phyloP scores from a whole-genome alignment of 345 rosid species.

The Hibiscus mutabilis region DNA sequence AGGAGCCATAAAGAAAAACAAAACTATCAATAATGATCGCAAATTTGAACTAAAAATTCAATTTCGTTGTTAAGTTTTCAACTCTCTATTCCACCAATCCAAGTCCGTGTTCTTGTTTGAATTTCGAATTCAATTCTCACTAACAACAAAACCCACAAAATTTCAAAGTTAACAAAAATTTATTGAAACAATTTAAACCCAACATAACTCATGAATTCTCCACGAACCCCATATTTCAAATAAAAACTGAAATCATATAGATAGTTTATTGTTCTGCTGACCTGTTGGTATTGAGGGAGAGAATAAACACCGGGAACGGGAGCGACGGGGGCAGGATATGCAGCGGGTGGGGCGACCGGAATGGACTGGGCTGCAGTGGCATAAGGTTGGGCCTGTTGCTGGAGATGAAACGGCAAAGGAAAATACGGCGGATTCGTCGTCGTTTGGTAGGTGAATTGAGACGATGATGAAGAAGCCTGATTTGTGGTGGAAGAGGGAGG shows the following conservation, averaged over 20 bases:
- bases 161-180: neutral
- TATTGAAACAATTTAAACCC: neutral
- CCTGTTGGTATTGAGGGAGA: slow-evolving; percentile 84
- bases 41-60: neutral
- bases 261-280: neutral
- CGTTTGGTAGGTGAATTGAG: slow-evolving; percentile 9
- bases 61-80: neutral
- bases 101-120: neutral
- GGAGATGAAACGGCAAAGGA: slow-evolving; percentile 15
- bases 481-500: neutral
- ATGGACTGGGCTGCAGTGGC: neutral
- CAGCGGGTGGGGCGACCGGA: slow-evolving; percentile 20
- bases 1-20: neutral
- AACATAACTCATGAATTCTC: neutral
- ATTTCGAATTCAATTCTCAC: neutral
- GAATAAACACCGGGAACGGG: slow-evolving; percentile 52
- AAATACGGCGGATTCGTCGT: neutral
- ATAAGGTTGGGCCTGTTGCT: slow-evolving; percentile 8
- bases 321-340: slow-evolving; percentile 38
- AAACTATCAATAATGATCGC: neutral
- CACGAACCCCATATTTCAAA: neutral
- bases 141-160: neutral
- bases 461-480: neutral
- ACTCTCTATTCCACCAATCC: neutral
- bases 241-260: neutral